Base-by-base conservation (phyloP, 1,284 basidiomycete genomes). In the Tilletia horrida region DNA sequence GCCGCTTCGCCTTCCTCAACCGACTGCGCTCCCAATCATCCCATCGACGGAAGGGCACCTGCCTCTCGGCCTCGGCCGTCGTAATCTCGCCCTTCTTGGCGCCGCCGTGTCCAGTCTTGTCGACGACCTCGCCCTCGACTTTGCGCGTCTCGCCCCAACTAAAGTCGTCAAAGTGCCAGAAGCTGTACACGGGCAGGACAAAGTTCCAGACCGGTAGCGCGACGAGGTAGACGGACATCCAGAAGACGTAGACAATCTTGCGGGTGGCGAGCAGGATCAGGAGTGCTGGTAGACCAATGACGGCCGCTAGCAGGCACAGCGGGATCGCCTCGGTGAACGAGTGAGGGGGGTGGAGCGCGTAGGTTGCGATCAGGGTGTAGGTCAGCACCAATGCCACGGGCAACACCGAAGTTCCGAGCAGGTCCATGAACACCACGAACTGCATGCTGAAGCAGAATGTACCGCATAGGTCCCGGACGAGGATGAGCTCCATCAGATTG, bases 161-260 rank as follows among this genome's bases (percentile, higher is more conserved):
- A 83, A 97, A 96, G 83, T 98, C 96, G 78, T 98, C 96, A 83
- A 98, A 97, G 84, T 98, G 94, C 94, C 94, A 97, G 83, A 97
- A 97, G 29, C 94, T 91, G 63, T 67, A 71, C 50, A 63, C 63
- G 31, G 68, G 68, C 2, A 97, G 85, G 62, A 96, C 85, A 75
- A 97, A 91, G 83, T 97, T 97, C 94, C 93, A 97, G 21, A 97
- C 86, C 0, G 95, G 94, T 61, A 97, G 84, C 43, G 96, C 93
- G 65, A 90, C 71, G 18, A 99, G 86, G 84, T 98, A 98, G 77
- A 95, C 88, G 78, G 94, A 81, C 92, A 99, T 97, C 96, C 96
- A 99, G 73, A 91, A 89, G 67, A 97, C 89, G 84, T 98, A 98
- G 62, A 96, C 89, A 64, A 97, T 86, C 82, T 98, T 97, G 75